phyloP scores from a whole-genome alignment of 768 basidiomycete genomes.

The Lactarius hatsudake region DNA sequence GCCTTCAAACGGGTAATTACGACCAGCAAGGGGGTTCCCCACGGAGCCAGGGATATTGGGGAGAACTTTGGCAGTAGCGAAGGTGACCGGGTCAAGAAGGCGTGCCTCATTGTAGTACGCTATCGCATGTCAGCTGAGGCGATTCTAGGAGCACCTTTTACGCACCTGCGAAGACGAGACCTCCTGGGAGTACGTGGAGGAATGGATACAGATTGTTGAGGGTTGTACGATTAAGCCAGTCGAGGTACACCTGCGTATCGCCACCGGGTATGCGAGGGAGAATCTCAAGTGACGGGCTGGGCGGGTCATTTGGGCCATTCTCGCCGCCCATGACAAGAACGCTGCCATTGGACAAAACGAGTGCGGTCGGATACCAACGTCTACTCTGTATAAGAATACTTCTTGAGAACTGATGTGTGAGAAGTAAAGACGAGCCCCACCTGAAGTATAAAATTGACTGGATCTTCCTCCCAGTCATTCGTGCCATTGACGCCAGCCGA shows the following conservation, averaged over 20 bases:
- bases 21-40: conserved; percentile 65
- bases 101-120: conserved; percentile 82
- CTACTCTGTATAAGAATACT: conserved; percentile 40
- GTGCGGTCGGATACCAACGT: conserved; percentile 70
- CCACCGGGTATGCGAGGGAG: conserved; percentile 67
- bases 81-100: conserved; percentile 63
- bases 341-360: conserved; percentile 70
- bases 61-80: conserved; percentile 54
- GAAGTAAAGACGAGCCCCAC: conserved; percentile 32
- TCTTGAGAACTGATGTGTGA: background rate
- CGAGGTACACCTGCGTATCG: conserved; percentile 55
- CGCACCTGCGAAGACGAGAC: conserved; percentile 67
- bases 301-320: conserved; percentile 59
- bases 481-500: conserved; percentile 65
- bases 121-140: conserved; percentile 30
- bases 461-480: conserved; percentile 78
- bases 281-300: conserved; percentile 68
- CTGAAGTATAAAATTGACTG: conserved; percentile 55
- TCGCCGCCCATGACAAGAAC: conserved; percentile 78
- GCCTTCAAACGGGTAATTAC: conserved; percentile 77
- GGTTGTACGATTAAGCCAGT: conserved; percentile 69
- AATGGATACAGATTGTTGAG: conserved; percentile 81
- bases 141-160: conserved; percentile 3
- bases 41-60: conserved; percentile 66
- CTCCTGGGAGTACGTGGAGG: conserved; percentile 66